These are phyloP conservation scores for Scheffersomyces lignicola DNA, from an alignment of 1,139 yeast species.

Conservation along the genomic window DNA sequence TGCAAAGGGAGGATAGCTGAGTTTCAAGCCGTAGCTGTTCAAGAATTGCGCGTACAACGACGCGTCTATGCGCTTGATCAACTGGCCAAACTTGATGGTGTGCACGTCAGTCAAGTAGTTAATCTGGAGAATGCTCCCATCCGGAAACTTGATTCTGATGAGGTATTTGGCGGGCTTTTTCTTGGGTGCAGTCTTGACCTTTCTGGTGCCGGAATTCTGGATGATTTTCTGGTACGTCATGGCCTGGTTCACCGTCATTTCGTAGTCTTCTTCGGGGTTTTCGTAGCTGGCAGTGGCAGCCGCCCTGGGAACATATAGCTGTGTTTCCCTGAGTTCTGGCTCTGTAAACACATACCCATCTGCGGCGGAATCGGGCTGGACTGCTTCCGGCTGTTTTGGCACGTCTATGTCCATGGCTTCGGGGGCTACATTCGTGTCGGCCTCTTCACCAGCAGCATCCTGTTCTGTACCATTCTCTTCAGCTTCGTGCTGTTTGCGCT, in stretches of 20 bases:
- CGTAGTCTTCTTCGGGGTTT: conserved; percentile 49
- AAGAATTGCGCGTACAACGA: conserved; percentile 37
- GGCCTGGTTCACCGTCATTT: conserved; percentile 54
- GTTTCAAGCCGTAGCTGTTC: conserved; percentile 33
- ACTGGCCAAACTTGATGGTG: conserved; percentile 39
- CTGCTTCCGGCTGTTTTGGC: conserved; percentile 6
- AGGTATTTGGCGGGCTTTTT: conserved; percentile 27
- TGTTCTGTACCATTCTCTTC: background rate
- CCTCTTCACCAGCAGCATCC: background rate
- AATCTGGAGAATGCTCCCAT: conserved; percentile 50
- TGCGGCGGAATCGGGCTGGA: conserved; percentile 3
- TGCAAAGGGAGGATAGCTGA: conserved; percentile 47
- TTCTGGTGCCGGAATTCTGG: conserved; percentile 32
- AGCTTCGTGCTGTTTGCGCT: conserved; percentile 1
- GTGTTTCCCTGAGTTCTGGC: conserved; percentile 13
- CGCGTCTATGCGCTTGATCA: conserved; percentile 37
- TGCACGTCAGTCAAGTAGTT: conserved; percentile 34
- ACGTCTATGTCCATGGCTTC: conserved; percentile 3
- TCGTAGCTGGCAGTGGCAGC: conserved; percentile 23
- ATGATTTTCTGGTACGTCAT: conserved; percentile 51
- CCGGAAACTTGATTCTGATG: conserved; percentile 56
- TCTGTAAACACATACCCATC: conserved; percentile 7
- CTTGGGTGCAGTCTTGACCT: conserved; percentile 15
- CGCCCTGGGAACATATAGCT: conserved; percentile 22
- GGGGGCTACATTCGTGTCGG: background rate